Evolutionary conservation across 345 rosid genomes (phyloP).

Genomic region (Rhizophora apiculata): DNA sequence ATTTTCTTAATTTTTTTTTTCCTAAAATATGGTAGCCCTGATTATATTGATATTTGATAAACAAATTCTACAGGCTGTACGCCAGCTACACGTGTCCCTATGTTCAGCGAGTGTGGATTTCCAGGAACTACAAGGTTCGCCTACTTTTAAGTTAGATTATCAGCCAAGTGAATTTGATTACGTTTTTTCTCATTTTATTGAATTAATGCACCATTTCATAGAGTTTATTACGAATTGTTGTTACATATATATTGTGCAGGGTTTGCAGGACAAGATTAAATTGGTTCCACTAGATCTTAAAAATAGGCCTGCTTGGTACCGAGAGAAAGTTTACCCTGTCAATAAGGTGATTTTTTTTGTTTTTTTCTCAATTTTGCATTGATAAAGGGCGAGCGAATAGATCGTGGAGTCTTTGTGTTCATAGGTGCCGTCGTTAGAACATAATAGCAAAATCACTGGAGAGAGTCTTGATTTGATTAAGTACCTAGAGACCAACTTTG

Average conservation of each 20-base stretch:
- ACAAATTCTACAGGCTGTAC: constrained; percentile 49
- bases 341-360: constrained; percentile 54
- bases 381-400: too few species aligned
- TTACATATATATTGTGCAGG: constrained; percentile 38
- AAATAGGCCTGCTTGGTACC: constrained; percentile 84
- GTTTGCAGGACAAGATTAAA: constrained; percentile 73
- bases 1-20: neutral
- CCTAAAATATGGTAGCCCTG: neutral
- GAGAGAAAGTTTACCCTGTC: constrained; percentile 70
- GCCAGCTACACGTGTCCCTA: constrained; percentile 57
- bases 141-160: neutral
- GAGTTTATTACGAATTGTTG: too few species aligned
- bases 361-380: neutral
- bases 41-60: neutral
- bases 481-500: constrained; percentile 71
- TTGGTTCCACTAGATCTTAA: constrained; percentile 69
- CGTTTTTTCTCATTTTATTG: neutral
- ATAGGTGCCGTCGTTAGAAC: constrained; percentile 88
- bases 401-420: neutral
- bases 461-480: constrained; percentile 82
- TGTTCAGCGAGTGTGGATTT: constrained; percentile 95
- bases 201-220: neutral
- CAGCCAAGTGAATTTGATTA: neutral
- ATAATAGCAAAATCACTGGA: constrained; percentile 75
- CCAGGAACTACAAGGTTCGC: constrained; percentile 77